A percentile compares a stretch with the other conserved stretches of the same genome.
Conservation (phyloP, 2,329 filamentous ascomycete species). For the Alternaria longipes region DNA sequence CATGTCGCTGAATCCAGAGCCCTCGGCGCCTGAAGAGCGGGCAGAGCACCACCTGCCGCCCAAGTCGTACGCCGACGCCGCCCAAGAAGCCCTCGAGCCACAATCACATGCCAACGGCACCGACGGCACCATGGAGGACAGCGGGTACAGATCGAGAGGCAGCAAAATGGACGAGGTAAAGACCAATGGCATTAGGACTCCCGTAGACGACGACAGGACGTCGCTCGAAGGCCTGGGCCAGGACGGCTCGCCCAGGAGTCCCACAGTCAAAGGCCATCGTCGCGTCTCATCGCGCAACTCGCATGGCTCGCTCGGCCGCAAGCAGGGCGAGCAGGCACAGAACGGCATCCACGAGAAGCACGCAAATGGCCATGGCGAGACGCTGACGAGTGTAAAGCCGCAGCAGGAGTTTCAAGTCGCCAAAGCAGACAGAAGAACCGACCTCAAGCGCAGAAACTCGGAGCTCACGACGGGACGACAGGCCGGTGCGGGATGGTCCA, state of each 20-base stretch:
- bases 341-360: conserved; percentile 54
- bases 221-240: conserved; percentile 45
- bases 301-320: conserved; percentile 41
- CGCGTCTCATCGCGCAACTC: conserved; percentile 44
- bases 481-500: conserved; percentile 64
- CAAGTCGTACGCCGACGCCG: conserved; percentile 57
- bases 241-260: conserved; percentile 47
- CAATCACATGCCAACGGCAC: conserved; percentile 35
- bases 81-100: conserved; percentile 44
- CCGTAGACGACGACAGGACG: conserved; percentile 21
- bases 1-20: conserved; percentile 56
- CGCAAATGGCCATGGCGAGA: conserved; percentile 51
- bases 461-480: conserved; percentile 62
- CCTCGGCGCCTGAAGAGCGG: conserved; percentile 52
- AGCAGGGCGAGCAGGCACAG: conserved; percentile 37
- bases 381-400: conserved; percentile 57
- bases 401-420: conserved; percentile 46
- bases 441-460: conserved; percentile 45
- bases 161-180: conserved; percentile 13
- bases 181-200: conserved; percentile 25
- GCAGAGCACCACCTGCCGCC: conserved; percentile 50
- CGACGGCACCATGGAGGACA: conserved; percentile 26
- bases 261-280: conserved; percentile 38
- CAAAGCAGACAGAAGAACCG: conserved; percentile 38
- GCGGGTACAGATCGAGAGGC: conserved; percentile 8